A percentile compares a stretch with the other conserved stretches of the same genome.
These are phyloP conservation scores for Candida vartiovaarae DNA, from an alignment of 805 yeast species.

Conservation along the genomic window DNA sequence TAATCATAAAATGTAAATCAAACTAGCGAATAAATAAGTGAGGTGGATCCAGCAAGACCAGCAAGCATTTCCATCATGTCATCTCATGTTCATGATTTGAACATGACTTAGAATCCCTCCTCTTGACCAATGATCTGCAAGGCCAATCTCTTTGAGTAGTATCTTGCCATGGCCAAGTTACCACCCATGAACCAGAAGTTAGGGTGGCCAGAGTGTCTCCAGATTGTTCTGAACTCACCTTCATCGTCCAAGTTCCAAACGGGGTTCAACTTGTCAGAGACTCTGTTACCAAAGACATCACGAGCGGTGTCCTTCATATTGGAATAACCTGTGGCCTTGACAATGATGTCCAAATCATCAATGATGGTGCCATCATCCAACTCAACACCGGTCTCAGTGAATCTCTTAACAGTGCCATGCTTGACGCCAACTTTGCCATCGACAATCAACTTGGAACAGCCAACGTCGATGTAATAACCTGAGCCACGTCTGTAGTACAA, in stretches of 20 bases:
- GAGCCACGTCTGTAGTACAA: constrained; percentile 36
- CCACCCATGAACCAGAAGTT: constrained; percentile 38
- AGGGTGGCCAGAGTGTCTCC: constrained; percentile 34
- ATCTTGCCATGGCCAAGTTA: constrained; percentile 32
- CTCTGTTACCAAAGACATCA: constrained; percentile 30
- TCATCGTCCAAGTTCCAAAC: constrained; percentile 39
- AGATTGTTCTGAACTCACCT: constrained; percentile 34
- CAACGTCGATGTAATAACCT: constrained; percentile 42
- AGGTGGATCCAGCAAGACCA: neutral
- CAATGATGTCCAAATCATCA: constrained; percentile 32
- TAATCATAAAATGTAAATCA: no score
- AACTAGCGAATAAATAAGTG: neutral
- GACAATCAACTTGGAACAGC: constrained; percentile 33
- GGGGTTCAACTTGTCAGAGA: constrained; percentile 30
- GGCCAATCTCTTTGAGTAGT: constrained; percentile 33
- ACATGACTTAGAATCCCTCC: constrained; percentile 14
- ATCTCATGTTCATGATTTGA: no score
- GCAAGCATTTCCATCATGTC: no score
- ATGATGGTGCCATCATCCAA: constrained; percentile 32
- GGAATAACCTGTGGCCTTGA: constrained; percentile 38
- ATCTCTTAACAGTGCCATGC: constrained; percentile 29
- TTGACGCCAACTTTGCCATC: constrained; percentile 33
- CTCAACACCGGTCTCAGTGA: constrained; percentile 32
- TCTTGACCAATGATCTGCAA: constrained; percentile 32
- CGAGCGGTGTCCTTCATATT: constrained; percentile 36